phyloP scores from a whole-genome alignment of 139 green algal genomes.

The Chlorella sp. region DNA sequence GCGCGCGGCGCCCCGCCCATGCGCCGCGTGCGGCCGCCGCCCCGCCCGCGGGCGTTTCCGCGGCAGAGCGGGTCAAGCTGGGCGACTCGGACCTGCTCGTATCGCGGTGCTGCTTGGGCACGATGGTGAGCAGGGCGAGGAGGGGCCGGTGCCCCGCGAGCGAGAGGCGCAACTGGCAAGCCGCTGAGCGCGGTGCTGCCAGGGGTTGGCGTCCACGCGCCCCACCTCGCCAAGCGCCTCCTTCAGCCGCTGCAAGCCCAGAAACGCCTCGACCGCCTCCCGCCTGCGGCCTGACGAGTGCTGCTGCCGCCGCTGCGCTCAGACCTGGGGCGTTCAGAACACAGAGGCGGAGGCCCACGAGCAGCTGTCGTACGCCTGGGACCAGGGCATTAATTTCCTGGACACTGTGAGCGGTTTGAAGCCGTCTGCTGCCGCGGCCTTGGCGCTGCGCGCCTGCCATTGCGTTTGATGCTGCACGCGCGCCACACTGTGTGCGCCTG shows the following conservation, averaged over 20 bases:
- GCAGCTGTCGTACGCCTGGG: slow-evolving; percentile 60
- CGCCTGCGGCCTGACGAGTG: too few species aligned
- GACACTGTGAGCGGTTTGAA: slow-evolving; percentile 75
- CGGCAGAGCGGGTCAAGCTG: slow-evolving; percentile 17
- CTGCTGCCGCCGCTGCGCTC: slow-evolving; percentile 72
- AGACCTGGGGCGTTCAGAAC: slow-evolving; percentile 89
- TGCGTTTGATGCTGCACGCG: slow-evolving; percentile 2
- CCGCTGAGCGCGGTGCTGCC: too few species aligned
- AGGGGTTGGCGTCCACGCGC: too few species aligned
- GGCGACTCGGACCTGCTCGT: slow-evolving; percentile 35
- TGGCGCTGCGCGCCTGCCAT: neutral
- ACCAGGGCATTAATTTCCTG: slow-evolving; percentile 88
- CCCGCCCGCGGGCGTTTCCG: neutral
- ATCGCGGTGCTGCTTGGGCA: slow-evolving; percentile 26
- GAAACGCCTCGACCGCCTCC: too few species aligned
- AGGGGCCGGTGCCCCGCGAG: too few species aligned
- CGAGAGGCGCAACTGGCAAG: too few species aligned
- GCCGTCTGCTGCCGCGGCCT: neutral
- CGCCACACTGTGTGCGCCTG: too few species aligned
- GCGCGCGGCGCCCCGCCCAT: too few species aligned
- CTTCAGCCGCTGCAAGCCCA: too few species aligned
- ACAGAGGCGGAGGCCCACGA: slow-evolving; percentile 62
- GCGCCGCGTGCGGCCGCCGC: too few species aligned
- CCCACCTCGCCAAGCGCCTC: too few species aligned
- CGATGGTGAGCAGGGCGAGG: too few species aligned